phyloP scores from a whole-genome alignment of 306 rosid species.

The Sicyos baderoa region DNA sequence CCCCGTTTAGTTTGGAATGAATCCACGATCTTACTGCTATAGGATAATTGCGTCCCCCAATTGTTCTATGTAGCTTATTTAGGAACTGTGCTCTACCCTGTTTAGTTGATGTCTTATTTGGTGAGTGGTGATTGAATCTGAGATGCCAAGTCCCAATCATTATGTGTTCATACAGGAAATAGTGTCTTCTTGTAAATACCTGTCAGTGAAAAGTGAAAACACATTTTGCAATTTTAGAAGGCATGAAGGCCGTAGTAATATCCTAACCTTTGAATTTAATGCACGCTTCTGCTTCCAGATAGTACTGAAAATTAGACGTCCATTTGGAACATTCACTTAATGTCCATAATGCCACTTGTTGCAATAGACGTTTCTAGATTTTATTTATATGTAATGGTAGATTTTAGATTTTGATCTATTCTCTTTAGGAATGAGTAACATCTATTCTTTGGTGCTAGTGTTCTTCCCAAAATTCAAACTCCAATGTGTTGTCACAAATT shows the following conservation, averaged over 20 bases:
- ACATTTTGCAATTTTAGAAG: not conserved
- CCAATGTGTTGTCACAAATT: not conserved
- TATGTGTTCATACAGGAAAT: not conserved
- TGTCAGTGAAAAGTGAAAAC: not conserved
- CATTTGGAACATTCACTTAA: not conserved
- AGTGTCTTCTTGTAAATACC: not conserved
- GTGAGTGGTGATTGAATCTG: constrained; percentile 9
- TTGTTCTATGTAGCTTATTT: not conserved
- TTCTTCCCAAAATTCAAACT: not conserved
- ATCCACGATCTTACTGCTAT: not conserved
- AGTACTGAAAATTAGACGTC: not conserved
- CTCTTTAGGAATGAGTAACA: not conserved
- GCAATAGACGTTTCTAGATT: not conserved
- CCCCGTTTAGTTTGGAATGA: not conserved
- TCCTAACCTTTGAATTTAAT: not conserved
- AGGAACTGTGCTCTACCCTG: not conserved
- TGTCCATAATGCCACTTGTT: not conserved
- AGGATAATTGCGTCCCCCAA: not conserved
- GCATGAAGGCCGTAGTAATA: constrained; percentile 2
- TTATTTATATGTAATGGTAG: not conserved
- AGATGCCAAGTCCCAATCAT: not conserved
- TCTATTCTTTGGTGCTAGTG: not conserved
- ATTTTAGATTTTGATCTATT: not conserved
- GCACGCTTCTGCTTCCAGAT: not conserved
- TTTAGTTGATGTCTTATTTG: constrained; percentile 10